phyloP scores from a whole-genome alignment of 2,329 filamentous ascomycete species.

The Paraphaeosphaeria sporulosa region DNA sequence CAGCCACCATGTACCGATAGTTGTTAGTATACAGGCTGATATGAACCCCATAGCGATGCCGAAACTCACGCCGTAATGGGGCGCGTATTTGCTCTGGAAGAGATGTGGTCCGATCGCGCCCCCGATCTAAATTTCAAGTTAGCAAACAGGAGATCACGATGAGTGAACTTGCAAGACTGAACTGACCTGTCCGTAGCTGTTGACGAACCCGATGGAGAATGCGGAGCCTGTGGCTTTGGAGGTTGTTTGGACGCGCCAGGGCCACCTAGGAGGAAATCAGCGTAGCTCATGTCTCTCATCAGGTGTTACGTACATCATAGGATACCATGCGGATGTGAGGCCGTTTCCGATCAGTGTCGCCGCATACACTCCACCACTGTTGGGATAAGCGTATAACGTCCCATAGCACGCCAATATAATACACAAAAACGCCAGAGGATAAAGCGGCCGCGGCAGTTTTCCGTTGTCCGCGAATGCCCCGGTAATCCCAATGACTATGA shows the following conservation, averaged over 20 bases:
- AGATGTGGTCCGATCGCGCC: constrained; percentile 56
- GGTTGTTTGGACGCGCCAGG: constrained; percentile 49
- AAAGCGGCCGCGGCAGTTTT: constrained; percentile 51
- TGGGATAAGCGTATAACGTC: constrained; percentile 25
- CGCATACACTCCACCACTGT: constrained; percentile 55
- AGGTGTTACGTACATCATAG: not conserved
- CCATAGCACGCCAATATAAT: constrained; percentile 55
- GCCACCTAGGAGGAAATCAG: constrained; percentile 45
- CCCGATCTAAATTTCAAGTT: constrained; percentile 37
- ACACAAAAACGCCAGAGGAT: constrained; percentile 51
- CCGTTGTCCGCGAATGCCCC: constrained; percentile 31
- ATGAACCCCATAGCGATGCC: constrained; percentile 48
- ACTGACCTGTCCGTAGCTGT: constrained; percentile 28
- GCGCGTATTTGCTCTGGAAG: constrained; percentile 53
- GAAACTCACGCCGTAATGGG: constrained; percentile 50
- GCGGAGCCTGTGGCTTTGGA: constrained; percentile 50
- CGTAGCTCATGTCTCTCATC: not conserved
- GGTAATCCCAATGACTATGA: constrained; percentile 60
- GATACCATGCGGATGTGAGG: constrained; percentile 24
- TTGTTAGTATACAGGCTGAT: constrained; percentile 51
- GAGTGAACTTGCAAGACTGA: too few relatives aligned
- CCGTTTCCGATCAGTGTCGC: constrained; percentile 25
- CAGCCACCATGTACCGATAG: constrained; percentile 51
- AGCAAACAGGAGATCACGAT: too few relatives aligned
- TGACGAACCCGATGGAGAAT: constrained; percentile 55